Evolutionary conservation across 208 protist genomes (phyloP), one percentile per base, ranked within the genome.

Genomic region (Trypanosoma theileri): DNA sequence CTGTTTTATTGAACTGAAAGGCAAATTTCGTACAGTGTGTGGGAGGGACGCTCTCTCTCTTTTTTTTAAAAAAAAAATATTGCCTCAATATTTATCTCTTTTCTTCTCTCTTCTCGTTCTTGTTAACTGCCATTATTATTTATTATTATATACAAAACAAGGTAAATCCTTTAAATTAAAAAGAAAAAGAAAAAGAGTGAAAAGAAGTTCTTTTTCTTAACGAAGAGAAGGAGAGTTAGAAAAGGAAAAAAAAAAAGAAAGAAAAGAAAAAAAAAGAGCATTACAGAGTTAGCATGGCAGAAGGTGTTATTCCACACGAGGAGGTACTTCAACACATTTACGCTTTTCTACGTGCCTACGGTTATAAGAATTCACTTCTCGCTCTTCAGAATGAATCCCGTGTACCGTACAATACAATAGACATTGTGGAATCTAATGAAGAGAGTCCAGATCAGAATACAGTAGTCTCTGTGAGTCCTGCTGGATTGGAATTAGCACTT

Each of bases 361-460:
- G 86, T 31, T 95, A 93, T 62, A 69, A 77, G 14, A 81, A 82
- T 52, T 35, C 85, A 3, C 75, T 93, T 17, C 69, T 80, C 26
- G 87, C 86, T 0, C 71, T 95, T 26, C 86, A 95, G 61, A 79
- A 75, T 24, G 89, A 95, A 73, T 92, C 89, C 0, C 81, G 83
- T 17, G 71, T 93, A 7, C 85, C 89, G 24, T 90, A 92, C 66
- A 95, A 95, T 68, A 79, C 78, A 11, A 86, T 95, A 28, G 79
- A 84, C 35, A 59, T 79, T 31, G 57, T 66, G 19, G 35, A 73
- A 22, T 22, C 66, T 28, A 22, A 53, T 28, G 73, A 61, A 16
- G 19, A 44, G 0, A 56, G 28, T 16, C 31, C 10, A 56, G 11
- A 55, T 1, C 19, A 26, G 11, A 71, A 58, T 11, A 57, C 35